These are phyloP conservation scores for Haplosporangium gracile DNA, from an alignment of 192 early-diverging fungal species.

Conservation along the genomic window DNA sequence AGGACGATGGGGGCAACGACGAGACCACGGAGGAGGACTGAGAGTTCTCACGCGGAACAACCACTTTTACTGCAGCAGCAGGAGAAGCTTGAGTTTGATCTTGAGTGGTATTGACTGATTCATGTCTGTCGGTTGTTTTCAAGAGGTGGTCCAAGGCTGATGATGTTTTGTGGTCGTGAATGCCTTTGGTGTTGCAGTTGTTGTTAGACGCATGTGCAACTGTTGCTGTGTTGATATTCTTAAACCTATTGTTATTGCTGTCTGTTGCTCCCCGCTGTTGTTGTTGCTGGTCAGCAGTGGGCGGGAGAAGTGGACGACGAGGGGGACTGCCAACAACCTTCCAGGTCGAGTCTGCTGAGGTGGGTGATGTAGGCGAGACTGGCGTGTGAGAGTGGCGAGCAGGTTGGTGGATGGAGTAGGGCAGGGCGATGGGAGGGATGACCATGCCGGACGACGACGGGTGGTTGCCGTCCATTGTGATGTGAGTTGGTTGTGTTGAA, in stretches of 20 bases:
- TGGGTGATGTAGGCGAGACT: conserved; percentile 7
- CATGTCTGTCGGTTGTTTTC: background rate
- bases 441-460: conserved; percentile 26
- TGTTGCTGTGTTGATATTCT: background rate
- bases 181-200: too few relatives aligned
- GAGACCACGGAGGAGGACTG: background rate
- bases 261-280: background rate
- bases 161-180: background rate
- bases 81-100: background rate
- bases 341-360: conserved; percentile 56
- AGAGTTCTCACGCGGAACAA: background rate
- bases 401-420: conserved; percentile 17
- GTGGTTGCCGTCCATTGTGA: conserved; percentile 12
- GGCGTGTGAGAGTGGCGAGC: background rate
- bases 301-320: conserved; percentile 56
- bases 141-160: background rate
- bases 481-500: background rate
- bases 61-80: background rate
- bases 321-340: conserved; percentile 74
- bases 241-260: background rate
- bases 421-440: conserved; percentile 25
- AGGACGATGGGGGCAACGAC: background rate
- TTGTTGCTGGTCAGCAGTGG: conserved; percentile 31
- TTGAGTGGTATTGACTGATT: background rate
- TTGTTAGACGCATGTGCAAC: background rate